These are phyloP conservation scores for Pythium chondricola DNA, from an alignment of 352 stramenopile genomes.

Conservation along the genomic window DNA sequence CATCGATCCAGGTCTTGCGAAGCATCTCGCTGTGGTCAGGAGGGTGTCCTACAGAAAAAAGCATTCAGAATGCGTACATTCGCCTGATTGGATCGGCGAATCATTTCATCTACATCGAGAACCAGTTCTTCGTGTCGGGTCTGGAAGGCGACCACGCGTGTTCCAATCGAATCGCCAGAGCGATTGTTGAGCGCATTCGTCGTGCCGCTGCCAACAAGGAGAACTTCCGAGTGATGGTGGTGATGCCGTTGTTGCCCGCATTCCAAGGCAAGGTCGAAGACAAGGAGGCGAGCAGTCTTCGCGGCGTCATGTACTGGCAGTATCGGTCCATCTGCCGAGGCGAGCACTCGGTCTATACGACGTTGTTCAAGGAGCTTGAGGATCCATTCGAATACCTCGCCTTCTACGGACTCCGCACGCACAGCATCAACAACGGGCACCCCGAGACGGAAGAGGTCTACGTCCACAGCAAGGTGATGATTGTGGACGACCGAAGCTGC, in stretches of 20 bases:
- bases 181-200: slow-evolving; percentile 68
- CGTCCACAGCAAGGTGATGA: slow-evolving; percentile 91
- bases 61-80: slow-evolving; percentile 89
- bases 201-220: slow-evolving; percentile 77
- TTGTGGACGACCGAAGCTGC: slow-evolving; percentile 70
- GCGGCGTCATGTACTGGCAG: slow-evolving; percentile 85
- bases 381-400: slow-evolving; percentile 86
- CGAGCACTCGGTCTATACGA: slow-evolving; percentile 77
- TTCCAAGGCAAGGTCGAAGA: slow-evolving; percentile 76
- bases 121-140: slow-evolving; percentile 87
- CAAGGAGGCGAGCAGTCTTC: slow-evolving; percentile 75
- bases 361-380: slow-evolving; percentile 68
- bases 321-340: slow-evolving; percentile 82
- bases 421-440: slow-evolving; percentile 31
- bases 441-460: slow-evolving; percentile 77
- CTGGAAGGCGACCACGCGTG: slow-evolving; percentile 76
- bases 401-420: slow-evolving; percentile 76
- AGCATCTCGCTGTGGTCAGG: slow-evolving; percentile 81
- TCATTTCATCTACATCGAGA: slow-evolving; percentile 92
- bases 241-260: slow-evolving; percentile 79
- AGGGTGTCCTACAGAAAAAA: slow-evolving; percentile 72
- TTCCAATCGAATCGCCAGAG: slow-evolving; percentile 80
- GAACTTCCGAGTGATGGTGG: slow-evolving; percentile 77
- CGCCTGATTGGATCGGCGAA: slow-evolving; percentile 80
- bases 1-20: slow-evolving; percentile 62